These are phyloP conservation scores for Oldenlandia corymbosa DNA, from an alignment of 257 asterid species.

Conservation along the genomic window DNA sequence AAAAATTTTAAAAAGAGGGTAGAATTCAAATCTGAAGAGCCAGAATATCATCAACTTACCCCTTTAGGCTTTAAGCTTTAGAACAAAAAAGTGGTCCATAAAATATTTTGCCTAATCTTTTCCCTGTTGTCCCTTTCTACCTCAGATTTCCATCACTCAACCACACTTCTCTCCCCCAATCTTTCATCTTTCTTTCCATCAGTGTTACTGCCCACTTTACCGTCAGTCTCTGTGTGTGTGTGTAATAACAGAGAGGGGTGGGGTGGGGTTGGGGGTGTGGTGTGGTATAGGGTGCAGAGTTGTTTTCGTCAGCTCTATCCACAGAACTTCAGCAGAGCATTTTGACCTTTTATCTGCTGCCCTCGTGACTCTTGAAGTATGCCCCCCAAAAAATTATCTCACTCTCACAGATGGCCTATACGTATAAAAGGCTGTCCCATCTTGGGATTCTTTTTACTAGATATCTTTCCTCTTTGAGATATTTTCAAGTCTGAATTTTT, in stretches of 20 bases:
- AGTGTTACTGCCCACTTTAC: slow-evolving; percentile 6
- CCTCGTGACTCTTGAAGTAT: slow-evolving; percentile 54
- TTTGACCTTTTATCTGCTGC: slow-evolving; percentile 33
- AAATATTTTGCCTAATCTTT: not conserved
- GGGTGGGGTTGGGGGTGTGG: not conserved
- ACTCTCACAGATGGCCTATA: not conserved
- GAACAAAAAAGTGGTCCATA: slow-evolving; percentile 12
- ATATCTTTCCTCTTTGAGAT: slow-evolving; percentile 24
- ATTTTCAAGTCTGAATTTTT: slow-evolving; percentile 13
- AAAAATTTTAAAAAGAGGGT: not conserved
- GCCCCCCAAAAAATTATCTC: slow-evolving; percentile 13
- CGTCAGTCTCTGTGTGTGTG: not conserved
- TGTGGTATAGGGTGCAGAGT: not conserved
- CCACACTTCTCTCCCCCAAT: slow-evolving; percentile 10
- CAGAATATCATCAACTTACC: not conserved
- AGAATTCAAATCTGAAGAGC: not conserved
- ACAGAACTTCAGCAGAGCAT: slow-evolving; percentile 23
- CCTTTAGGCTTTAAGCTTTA: not conserved
- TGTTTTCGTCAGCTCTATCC: slow-evolving; percentile 13
- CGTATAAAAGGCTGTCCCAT: slow-evolving; percentile 7
- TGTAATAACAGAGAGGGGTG: not conserved
- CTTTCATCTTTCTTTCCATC: not conserved
- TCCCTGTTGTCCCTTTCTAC: slow-evolving; percentile 13
- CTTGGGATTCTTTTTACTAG: slow-evolving; percentile 18
- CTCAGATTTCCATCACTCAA: slow-evolving; percentile 11